Conservation (phyloP, 1,284 basidiomycete genomes). For the Sanghuangporus weigelae region DNA sequence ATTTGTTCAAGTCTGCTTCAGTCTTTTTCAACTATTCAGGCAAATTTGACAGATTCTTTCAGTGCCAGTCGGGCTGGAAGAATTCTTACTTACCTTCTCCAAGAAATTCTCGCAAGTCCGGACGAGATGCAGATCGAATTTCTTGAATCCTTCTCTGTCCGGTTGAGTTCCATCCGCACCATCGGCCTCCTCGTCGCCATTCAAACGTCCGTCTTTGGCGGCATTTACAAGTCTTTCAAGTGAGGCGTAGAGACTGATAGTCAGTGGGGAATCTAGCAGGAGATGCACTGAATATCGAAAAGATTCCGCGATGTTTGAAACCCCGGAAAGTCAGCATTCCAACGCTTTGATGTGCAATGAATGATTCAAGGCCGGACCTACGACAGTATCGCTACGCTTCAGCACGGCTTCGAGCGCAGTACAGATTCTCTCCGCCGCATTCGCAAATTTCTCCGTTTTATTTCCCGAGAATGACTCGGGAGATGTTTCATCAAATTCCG, state of each 20-base stretch:
- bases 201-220: not conserved
- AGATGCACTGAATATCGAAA: not conserved
- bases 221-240: not conserved
- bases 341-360: not conserved
- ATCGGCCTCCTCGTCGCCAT: not conserved
- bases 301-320: no score
- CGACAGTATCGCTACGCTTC: not conserved
- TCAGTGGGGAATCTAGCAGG: conserved; percentile 10
- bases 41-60: not conserved
- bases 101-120: not conserved
- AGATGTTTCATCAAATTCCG: not conserved
- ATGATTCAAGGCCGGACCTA: not conserved
- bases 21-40: not conserved
- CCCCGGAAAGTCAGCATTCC: not conserved
- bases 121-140: not conserved
- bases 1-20: not conserved
- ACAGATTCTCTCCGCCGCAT: conserved; percentile 4
- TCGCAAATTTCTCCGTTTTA: not conserved
- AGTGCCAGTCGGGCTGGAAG: not conserved
- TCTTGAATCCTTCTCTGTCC: not conserved
- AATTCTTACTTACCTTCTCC: not conserved
- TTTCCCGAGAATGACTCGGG: not conserved
- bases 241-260: conserved; percentile 7
- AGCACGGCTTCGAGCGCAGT: conserved; percentile 4
- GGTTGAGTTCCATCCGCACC: not conserved